phyloP scores from a whole-genome alignment of 768 basidiomycete species.

The Xerocomellus chrysenteron region DNA sequence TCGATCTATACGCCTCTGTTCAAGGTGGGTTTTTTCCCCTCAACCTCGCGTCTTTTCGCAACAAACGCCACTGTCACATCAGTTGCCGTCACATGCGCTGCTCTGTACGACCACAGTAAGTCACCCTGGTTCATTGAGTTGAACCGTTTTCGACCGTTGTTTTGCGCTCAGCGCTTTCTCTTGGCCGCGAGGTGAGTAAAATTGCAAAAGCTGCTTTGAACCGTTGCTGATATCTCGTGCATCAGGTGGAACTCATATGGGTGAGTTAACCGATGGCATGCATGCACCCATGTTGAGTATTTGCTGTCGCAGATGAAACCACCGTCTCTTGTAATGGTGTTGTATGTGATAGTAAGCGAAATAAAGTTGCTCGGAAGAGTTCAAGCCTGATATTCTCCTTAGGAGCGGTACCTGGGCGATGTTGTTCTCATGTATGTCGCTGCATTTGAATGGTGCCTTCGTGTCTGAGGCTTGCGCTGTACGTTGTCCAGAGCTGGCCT shows the following conservation, averaged over 20 bases:
- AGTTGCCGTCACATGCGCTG: conserved; percentile 31
- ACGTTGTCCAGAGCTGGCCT: conserved; percentile 15
- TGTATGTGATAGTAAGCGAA: conserved; percentile 27
- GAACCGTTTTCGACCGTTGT: not conserved
- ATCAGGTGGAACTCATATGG: conserved; percentile 33
- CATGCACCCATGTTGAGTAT: not conserved
- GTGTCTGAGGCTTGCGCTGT: conserved; percentile 1
- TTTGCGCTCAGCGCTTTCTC: conserved; percentile 17
- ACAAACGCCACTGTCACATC: conserved; percentile 3
- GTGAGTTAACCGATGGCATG: conserved; percentile 11
- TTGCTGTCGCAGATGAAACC: conserved; percentile 23
- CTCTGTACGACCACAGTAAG: conserved; percentile 31
- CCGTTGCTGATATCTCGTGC: not conserved
- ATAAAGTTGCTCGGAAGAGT: not conserved
- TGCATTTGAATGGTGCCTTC: not conserved
- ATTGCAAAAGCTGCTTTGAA: not conserved
- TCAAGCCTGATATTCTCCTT: conserved; percentile 1
- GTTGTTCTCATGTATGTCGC: conserved; percentile 27
- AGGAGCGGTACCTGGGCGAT: conserved; percentile 35
- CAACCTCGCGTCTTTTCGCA: not conserved
- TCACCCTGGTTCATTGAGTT: not conserved
- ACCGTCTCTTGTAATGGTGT: conserved; percentile 22
- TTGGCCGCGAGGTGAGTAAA: conserved; percentile 29
- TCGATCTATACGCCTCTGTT: conserved; percentile 18
- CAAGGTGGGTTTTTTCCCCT: conserved; percentile 18